Evolutionary conservation across 2,329 filamentous ascomycete genomes (phyloP), one percentile per base, ranked within the genome.

Genomic region (Diaporthe aspalathi): DNA sequence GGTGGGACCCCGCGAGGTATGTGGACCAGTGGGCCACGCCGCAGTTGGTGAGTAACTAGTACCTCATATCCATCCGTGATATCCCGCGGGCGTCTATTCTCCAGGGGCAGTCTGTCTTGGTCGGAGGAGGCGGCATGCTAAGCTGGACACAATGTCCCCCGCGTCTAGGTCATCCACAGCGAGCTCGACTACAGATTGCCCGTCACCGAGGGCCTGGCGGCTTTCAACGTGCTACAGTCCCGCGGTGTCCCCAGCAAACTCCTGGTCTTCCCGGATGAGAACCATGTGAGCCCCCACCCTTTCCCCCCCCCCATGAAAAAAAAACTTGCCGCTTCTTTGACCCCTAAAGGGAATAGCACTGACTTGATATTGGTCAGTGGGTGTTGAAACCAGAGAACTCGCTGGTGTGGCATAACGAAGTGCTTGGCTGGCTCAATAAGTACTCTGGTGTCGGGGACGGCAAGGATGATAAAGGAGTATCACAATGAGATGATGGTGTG

Each of bases 11-110:
- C 0, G 85, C 91, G 0, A 83, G 84, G 66, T 84, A 88, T 67
- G 87, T 89, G 72, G 82, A 86, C 45, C 87, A 95, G 75, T 98
- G 95, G 95, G 84, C 88, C 1, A 98, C 95, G 0, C 96, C 96
- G 0, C 92, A 96, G 81, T 85, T 99, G 73, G 91, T 97, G 75
- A 73, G 82, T 77, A n/a, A 35, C 4, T 17, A 27, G 27, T 29
- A 32, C 24, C 27, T 22, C n/a, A n/a, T n/a, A 40, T 9, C n/a
- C n/a, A 35, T 12, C 4, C 9, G n/a, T n/a, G n/a, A 27, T 8
- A 2, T 8, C 8, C 8, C 35, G 17, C 20, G 8, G 17, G 8
- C 12, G n/a, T 11, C 11, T 20, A 6, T 38, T 17, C 35, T 20
- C 22, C 22, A n/a, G 20, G 2, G 3, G 1, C 45, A 17, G n/a